Evolutionary conservation across 2,329 filamentous ascomycete species (phyloP), one percentile per base, ranked within the genome.

Genomic region (Emmonsiellopsis sp.): DNA sequence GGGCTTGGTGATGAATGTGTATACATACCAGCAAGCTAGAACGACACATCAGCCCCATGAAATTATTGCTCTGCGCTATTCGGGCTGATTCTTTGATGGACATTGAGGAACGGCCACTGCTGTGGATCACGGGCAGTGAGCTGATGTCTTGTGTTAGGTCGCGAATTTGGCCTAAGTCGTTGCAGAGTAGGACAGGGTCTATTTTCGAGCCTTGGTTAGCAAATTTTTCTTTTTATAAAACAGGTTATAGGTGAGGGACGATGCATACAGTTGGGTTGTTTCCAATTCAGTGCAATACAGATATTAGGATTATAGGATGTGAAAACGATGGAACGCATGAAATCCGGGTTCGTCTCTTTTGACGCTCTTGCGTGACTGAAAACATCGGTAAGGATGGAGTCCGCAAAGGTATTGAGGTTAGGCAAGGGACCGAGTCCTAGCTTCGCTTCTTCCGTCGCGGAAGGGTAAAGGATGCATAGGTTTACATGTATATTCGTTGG

Each of bases 251-350:
- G 37, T 27, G 32, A 46, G n/a, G n/a, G 33, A 49, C 32, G 17
- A 37, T 5, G 72, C 80, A 72, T 67, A 85, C 83, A 98, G 66
- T 97, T 98, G 2, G 93, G 93, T 69, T 98, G 93, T 70, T 98
- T 98, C 93, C 93, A 98, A 71, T 98, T 98, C 62, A 98, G 74
- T 5, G 92, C 91, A 13, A 88, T 94, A 71, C 93, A 98, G 17
- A 97, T 81, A 58, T 85, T 86, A 10, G 88, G 78, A 66, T 95
- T 96, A 70, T 92, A 95, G 21, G 89, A 95, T 62, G 88, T 94
- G 68, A 98, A 96, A 9, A 96, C 88, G 51, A 98, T 85, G 10
- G 88, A 95, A 42, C 91, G 80, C 60, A 93, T 84, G 13, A 84
- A 82, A 52, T 88, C 84, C 7, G 88, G 83, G 1, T 82, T 83